These are phyloP conservation scores for Colletotrichum orchidophilum DNA, from an alignment of 2,329 filamentous ascomycete genomes.

Conservation along the genomic window DNA sequence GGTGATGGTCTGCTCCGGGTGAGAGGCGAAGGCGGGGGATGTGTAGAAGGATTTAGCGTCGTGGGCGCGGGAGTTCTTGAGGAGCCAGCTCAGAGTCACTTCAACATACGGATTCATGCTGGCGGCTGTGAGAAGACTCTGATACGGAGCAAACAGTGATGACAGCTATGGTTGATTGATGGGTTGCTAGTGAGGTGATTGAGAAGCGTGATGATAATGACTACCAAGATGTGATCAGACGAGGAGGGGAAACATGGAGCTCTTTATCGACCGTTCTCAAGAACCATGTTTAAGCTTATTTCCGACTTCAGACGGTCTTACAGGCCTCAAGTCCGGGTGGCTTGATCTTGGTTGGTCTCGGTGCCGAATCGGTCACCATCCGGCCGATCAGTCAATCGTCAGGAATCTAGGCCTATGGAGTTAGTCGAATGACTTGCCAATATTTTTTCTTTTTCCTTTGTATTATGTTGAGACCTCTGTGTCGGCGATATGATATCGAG, in stretches of 20 bases:
- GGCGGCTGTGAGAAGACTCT: background rate
- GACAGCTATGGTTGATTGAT: too few relatives aligned
- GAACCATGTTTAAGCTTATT: background rate
- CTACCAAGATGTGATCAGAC: background rate
- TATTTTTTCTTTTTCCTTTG: background rate
- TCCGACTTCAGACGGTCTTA: background rate
- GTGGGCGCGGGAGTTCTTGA: conserved; percentile 47
- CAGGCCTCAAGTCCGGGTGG: background rate
- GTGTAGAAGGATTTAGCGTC: conserved; percentile 51
- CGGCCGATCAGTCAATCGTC: background rate
- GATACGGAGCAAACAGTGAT: too few relatives aligned
- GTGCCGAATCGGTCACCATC: background rate
- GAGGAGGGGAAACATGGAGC: background rate
- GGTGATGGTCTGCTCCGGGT: conserved; percentile 47
- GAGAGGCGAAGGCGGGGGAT: conserved; percentile 45
- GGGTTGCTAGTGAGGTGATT: background rate
- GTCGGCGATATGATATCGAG: background rate
- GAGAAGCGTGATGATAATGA: background rate
- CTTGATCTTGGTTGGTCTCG: background rate
- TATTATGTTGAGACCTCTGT: background rate
- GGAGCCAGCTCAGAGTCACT: conserved; percentile 49
- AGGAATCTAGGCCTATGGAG: background rate
- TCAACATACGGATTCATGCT: conserved; percentile 45
- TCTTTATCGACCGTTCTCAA: background rate
- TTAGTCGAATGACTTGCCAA: background rate